A percentile compares a stretch with the other conserved stretches of the same genome.
These are phyloP conservation scores for Diatrype stigma DNA, from an alignment of 2,329 filamentous ascomycete species.

Conservation along the genomic window DNA sequence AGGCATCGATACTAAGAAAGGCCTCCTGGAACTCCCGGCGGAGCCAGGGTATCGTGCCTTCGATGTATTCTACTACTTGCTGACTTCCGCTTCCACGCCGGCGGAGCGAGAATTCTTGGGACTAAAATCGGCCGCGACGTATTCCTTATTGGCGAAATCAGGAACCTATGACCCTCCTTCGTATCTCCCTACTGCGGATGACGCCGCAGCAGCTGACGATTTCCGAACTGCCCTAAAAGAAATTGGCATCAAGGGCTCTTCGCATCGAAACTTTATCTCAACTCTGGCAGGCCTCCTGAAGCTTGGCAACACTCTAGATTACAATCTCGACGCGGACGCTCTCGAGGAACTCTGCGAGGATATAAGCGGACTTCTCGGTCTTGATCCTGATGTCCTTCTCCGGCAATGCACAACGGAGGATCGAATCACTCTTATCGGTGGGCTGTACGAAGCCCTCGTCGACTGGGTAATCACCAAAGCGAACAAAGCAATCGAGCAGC, in stretches of 20 bases:
- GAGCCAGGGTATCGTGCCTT: conserved; percentile 86
- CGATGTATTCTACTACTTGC: conserved; percentile 95
- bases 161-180: conserved; percentile 81
- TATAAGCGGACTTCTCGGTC: conserved; percentile 76
- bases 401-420: conserved; percentile 81
- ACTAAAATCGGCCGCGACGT: conserved; percentile 71
- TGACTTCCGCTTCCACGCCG: conserved; percentile 84
- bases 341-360: conserved; percentile 88
- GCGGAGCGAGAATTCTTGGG: conserved; percentile 86
- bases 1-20: conserved; percentile 78
- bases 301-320: conserved; percentile 84
- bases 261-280: conserved; percentile 79
- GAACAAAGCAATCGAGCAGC: conserved; percentile 75
- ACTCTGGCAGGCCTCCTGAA: conserved; percentile 83
- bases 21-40: conserved; percentile 73
- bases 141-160: conserved; percentile 75
- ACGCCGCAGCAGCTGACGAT: conserved; percentile 88
- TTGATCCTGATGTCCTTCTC: conserved; percentile 79
- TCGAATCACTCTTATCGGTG: conserved; percentile 74
- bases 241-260: conserved; percentile 87
- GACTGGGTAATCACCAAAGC: conserved; percentile 92
- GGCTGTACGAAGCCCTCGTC: conserved; percentile 88
- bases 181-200: conserved; percentile 88
- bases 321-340: conserved; percentile 76
- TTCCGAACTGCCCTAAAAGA: conserved; percentile 82